Evolutionary conservation across 768 basidiomycete genomes (phyloP), one percentile per base, ranked within the genome.

Genomic region (Wakefieldia striispora): DNA sequence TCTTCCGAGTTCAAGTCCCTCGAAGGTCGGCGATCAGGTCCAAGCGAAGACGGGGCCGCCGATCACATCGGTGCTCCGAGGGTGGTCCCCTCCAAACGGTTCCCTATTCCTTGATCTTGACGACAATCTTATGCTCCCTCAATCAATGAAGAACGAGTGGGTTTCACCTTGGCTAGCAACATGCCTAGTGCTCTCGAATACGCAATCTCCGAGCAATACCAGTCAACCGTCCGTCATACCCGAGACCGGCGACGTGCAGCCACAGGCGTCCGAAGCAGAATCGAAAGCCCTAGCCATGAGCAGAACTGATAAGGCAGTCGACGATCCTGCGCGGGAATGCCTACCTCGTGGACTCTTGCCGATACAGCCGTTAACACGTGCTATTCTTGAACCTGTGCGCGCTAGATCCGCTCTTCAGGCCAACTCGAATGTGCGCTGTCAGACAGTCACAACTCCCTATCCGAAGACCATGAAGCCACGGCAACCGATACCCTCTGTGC

Each of bases 11-110:
- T 12, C 11, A 17, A 39, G 4, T 14, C 29, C 11, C 29, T 6
- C 33, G 6, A 13, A 47, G 20, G 19, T 31, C 34, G 39, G 49
- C 19, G 40, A 37, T 50, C 48, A 47, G 27, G 31, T 29, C 34
- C 58, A 3, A 24, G 14, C 34, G n/a, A 13, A 44, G 24, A 24
- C 9, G 12, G 12, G 6, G 17, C 6, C 13, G 16, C 37, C 45
- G 6, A 38, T n/a, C 27, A n/a, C 39, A 10, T 17, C 53, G 29
- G 40, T 29, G 3, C 52, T 69, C 38, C 50, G 21, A 4, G 67
- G 65, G 46, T 66, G 65, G 65, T 48, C 47, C 1, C 65, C 65
- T 43, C 60, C 65, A 14, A 45, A 50, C 7, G 65, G 65, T 21
- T 62, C 50, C 11, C 55, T 54, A 42, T 62, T 51, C 20, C 43